Evolutionary conservation across 768 basidiomycete genomes (phyloP).

Genomic region (Jaapia argillacea): DNA sequence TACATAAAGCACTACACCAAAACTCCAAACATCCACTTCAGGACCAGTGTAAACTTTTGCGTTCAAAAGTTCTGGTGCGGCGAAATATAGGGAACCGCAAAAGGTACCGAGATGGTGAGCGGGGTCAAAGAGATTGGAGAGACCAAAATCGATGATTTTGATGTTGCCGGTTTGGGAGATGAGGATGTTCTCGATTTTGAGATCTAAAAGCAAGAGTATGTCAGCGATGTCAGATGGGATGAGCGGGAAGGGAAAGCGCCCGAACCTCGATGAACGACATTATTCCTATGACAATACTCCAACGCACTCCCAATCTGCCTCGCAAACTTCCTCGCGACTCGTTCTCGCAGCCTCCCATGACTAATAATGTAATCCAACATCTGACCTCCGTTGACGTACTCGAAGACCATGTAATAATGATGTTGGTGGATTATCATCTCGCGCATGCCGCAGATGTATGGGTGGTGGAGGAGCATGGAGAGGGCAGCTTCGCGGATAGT

Average conservation of each 20-base stretch:
- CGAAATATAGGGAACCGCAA: constrained; percentile 97
- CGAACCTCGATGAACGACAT: constrained; percentile 88
- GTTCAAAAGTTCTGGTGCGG: constrained; percentile 94
- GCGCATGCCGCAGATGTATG: constrained; percentile 98
- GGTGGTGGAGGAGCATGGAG: constrained; percentile 93
- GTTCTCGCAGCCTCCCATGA: constrained; percentile 89
- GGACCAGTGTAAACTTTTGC: constrained; percentile 96
- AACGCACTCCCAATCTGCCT: constrained; percentile 94
- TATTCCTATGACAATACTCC: constrained; percentile 96
- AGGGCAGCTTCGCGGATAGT: constrained; percentile 94
- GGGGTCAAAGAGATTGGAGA: constrained; percentile 93
- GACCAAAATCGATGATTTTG: constrained; percentile 99
- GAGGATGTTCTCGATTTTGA: constrained; percentile 99
- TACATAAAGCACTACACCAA: constrained; percentile 96
- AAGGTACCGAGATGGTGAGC: constrained; percentile 79
- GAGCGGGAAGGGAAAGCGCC: constrained; percentile 10
- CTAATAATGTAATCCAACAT: constrained; percentile 99
- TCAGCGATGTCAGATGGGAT: not conserved
- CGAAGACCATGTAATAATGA: constrained; percentile 99
- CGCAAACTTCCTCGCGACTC: constrained; percentile 95
- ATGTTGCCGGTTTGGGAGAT: constrained; percentile 98
- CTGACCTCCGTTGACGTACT: constrained; percentile 98
- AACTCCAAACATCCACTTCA: constrained; percentile 98
- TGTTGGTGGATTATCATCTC: constrained; percentile 97
- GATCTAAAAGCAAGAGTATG: constrained; percentile 39